A percentile compares a stretch with the other conserved stretches of the same genome.
These are phyloP conservation scores for Lachancea sp. DNA, from an alignment of 805 yeast genomes.

Conservation along the genomic window DNA sequence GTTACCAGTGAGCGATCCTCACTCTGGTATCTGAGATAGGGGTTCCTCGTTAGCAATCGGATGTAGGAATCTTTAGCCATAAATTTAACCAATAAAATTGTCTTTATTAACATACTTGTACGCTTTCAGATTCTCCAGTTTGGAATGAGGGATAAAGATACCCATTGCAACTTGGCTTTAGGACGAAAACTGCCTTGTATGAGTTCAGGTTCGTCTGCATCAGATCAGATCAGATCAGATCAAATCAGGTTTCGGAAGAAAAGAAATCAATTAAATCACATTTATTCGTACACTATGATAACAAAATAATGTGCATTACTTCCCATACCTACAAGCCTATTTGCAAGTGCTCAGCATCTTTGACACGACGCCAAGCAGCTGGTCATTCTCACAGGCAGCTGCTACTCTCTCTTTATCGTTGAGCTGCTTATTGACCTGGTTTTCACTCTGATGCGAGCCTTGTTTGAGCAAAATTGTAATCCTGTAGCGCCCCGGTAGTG, in stretches of 20 bases:
- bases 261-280: background rate
- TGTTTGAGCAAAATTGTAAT: constrained; percentile 74
- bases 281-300: background rate
- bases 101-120: constrained; percentile 43
- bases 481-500: constrained; percentile 79
- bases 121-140: constrained; percentile 46
- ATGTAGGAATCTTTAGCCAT: background rate
- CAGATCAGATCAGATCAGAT: background rate
- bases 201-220: background rate
- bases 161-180: constrained; percentile 44
- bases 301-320: no score
- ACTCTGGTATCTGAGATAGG: constrained; percentile 46
- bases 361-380: constrained; percentile 79
- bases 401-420: constrained; percentile 97
- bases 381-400: constrained; percentile 97
- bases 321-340: background rate
- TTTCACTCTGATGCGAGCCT: constrained; percentile 93
- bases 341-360: constrained; percentile 84
- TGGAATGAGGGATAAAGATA: constrained; percentile 50
- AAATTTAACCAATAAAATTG: background rate
- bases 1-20: constrained; percentile 80
- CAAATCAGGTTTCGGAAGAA: no score
- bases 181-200: background rate
- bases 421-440: constrained; percentile 91
- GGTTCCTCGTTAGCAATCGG: constrained; percentile 1